Evolutionary conservation across 1,139 yeast species (phyloP), one percentile per base, ranked within the genome.

Genomic region (Sugiyamaella sp.): DNA sequence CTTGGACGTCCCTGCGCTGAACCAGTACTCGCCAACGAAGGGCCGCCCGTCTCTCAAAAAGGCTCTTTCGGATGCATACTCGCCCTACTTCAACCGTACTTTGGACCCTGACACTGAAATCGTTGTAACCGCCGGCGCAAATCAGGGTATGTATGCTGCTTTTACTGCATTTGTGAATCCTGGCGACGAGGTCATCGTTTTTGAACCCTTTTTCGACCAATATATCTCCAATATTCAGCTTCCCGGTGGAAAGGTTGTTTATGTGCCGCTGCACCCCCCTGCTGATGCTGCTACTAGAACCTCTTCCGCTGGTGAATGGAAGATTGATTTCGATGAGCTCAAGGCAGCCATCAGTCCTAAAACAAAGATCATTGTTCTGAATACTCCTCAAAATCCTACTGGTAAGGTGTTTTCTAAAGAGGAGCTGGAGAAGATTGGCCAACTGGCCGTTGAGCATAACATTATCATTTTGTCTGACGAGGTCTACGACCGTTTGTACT

Each of bases 131-230:
- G 91, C 98, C 1, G 99, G 99, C 53, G 99, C 99, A 44, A 93
- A 93, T 65, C 98, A 93, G 72, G 99, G 97, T 40, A 87, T 93
- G 77, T 79, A 89, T 55, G 73, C 96, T 1, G 82, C 87, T 3
- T 84, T 91, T 68, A 86, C 90, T 57, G 99, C 95, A 0, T 86
- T 90, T 62, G 73, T 93, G 60, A 80, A 88, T 48, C 81, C 84
- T 1, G 98, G 95, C 16, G 99, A 93, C 67, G 99, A 93, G 71
- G 99, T 86, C 17, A 87, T 93, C 71, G 97, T 93, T n/a, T 88
- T 93, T 68, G 96, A 93, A 71, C 99, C 99, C 1, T 93, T 89
- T 69, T 93, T 93, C 68, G 99, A 93, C 67, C 99, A 93, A 72
- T 93, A 93, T 72, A 88, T 93, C 60, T 84, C 97, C 49, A 93